Evolutionary conservation across 2,329 filamentous ascomycete species (phyloP).

Genomic region (Chaetomiaceae sp.): DNA sequence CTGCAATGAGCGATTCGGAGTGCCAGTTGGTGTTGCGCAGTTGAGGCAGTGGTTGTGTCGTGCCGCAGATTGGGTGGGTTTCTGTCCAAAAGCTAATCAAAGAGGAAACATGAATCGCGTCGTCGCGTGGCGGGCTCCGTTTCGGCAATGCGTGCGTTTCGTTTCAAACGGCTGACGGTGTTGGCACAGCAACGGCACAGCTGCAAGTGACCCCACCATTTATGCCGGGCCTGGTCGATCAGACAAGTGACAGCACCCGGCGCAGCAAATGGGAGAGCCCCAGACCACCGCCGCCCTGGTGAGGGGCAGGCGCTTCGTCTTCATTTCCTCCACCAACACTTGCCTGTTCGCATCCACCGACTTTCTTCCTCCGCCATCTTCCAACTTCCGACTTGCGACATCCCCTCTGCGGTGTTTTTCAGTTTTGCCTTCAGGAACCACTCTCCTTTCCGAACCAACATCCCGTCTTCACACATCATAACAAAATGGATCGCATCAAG

Average conservation of each 20-base stretch:
- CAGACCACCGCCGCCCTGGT: constrained; percentile 18
- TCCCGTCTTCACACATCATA: too few relatives aligned
- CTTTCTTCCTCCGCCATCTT: constrained; percentile 17
- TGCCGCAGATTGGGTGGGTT: not conserved
- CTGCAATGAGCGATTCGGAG: not conserved
- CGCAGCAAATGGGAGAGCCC: constrained; percentile 25
- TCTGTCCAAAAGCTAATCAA: not conserved
- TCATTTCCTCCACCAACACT: constrained; percentile 23
- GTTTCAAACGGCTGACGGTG: not conserved
- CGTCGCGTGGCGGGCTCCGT: constrained; percentile 12
- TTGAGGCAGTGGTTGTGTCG: not conserved
- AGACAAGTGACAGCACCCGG: constrained; percentile 25
- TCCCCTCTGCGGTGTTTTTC: not conserved
- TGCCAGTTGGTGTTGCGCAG: too few relatives aligned
- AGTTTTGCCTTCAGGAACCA: not conserved
- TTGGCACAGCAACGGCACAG: constrained; percentile 25
- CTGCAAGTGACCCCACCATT: constrained; percentile 23
- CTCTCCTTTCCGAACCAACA: constrained; percentile 7
- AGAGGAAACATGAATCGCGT: constrained; percentile 2
- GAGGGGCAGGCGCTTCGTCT: constrained; percentile 25
- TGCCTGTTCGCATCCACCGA: constrained; percentile 21
- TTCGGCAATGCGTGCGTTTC: constrained; percentile 11
- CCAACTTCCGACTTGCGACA: constrained; percentile 9
- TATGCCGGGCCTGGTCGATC: constrained; percentile 20
- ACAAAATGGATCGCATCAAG: constrained; percentile 84